Base-by-base conservation (phyloP, 1,284 basidiomycete species). In the Puccinia coronata region DNA sequence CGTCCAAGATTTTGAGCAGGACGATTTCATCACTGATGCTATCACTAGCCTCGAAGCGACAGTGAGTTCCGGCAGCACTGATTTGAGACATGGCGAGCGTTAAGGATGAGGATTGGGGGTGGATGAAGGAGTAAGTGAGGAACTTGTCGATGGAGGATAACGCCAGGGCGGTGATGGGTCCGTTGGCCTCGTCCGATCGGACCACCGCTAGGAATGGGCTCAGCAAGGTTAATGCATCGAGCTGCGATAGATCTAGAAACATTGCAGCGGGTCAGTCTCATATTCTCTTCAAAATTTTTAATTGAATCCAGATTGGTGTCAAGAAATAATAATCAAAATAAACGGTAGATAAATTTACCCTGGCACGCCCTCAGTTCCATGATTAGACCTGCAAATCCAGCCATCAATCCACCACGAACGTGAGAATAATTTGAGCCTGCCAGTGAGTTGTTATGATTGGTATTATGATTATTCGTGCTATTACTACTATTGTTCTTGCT, bases 11-110 rank as follows among this genome's bases (percentile, higher is more conserved):
- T 85, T 92, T 92, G 76, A 97, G 89, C 18, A 99, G 89, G 6
- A 98, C 95, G 8, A 98, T 92, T 87, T 99, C 97, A 87, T 99
- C 97, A 23, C 95, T 93, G 36, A 94, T 94, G 3, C 93, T 93
- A 85, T 98, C 96, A 83, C 93, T 96, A 9, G 95, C 94, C 86
- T 99, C 97, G 86, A 99, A 99, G 86, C 97, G 95, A 89, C 96
- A 98, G 84, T 95, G 94, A 11, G 96, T 94, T 14, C 96, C 90
- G 0, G 96, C 92, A 81, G 90, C 92, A 85, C 95, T 96, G 80
- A 98, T 89, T 83, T 96, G 93, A 34, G 91, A 89, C 72, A 99
- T 89, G 5, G 92, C 92, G 47, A 88, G 86, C 57, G 81, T 80
- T 14, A 84, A 82, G 36, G 82, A 49, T 90, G 90, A 67, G 87